phyloP scores from a whole-genome alignment of 2,329 filamentous ascomycete species.

The Pseudogymnoascus sp. region DNA sequence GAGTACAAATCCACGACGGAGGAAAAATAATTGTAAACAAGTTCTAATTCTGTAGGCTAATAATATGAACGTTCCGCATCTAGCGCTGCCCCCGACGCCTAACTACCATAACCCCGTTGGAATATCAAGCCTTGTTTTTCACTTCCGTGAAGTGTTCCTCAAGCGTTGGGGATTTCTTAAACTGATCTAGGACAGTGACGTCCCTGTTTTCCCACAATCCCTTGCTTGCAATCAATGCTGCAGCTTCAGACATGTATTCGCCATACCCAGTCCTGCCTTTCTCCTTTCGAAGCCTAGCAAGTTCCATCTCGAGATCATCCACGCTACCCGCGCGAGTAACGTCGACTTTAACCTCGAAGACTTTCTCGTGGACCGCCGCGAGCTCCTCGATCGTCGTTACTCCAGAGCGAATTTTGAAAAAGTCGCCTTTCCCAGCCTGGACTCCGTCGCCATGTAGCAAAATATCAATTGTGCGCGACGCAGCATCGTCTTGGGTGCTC shows the following conservation, averaged over 20 bases:
- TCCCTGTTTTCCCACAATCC: not conserved
- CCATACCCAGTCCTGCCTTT: not conserved
- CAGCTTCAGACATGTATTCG: not conserved
- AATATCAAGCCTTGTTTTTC: not conserved
- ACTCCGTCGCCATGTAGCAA: not conserved
- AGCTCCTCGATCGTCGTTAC: not conserved
- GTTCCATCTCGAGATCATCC: not conserved
- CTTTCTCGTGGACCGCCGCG: not conserved
- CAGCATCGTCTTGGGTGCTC: not conserved
- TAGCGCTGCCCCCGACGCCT: too few species aligned
- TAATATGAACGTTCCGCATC: not conserved
- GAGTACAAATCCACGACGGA: too few species aligned
- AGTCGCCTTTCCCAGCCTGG: not conserved
- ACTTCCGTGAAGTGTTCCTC: not conserved
- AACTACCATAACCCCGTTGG: not conserved
- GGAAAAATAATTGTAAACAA: not conserved
- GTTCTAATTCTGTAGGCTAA: not conserved
- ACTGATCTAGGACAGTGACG: not conserved
- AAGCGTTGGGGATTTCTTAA: not conserved
- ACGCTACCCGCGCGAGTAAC: not conserved
- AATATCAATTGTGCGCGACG: not conserved
- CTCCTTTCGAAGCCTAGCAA: not conserved
- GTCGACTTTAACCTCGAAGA: not conserved
- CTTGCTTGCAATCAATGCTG: slow-evolving; percentile 3
- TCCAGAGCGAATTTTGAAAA: not conserved